Percentiles rank a stretch among this genome's conserved stretches.
These are phyloP conservation scores for Blastocystis sp. DNA, from an alignment of 352 stramenopile species.

Conservation along the genomic window DNA sequence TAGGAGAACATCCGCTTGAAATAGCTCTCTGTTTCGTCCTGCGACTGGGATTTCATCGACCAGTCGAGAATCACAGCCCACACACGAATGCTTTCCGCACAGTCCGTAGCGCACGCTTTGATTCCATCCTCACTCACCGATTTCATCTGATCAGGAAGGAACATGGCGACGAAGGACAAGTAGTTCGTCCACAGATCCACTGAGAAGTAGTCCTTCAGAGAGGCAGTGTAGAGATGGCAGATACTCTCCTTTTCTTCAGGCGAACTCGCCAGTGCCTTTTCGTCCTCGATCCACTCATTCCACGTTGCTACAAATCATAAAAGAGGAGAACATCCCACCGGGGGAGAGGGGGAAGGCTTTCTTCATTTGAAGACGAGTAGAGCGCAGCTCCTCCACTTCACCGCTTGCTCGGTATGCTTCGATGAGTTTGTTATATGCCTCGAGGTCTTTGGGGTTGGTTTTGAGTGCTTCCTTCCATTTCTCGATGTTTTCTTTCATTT, in stretches of 20 bases:
- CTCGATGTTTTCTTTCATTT: slow-evolving; percentile 25
- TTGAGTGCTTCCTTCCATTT: slow-evolving; percentile 9
- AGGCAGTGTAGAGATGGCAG: slow-evolving; percentile 39
- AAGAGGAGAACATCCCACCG: not conserved
- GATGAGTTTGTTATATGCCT: slow-evolving; percentile 30
- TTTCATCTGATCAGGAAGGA: slow-evolving; percentile 36
- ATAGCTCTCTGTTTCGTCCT: slow-evolving; percentile 9
- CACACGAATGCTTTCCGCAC: slow-evolving; percentile 10
- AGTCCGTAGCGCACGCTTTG: slow-evolving; percentile 4
- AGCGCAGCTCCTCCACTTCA: slow-evolving; percentile 45
- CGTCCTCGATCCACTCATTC: slow-evolving; percentile 55
- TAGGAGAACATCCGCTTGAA: slow-evolving; percentile 33
- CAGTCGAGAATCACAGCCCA: slow-evolving; percentile 50
- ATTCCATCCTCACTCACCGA: slow-evolving; percentile 35
- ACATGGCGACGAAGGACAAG: slow-evolving; percentile 1
- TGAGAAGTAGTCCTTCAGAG: slow-evolving; percentile 58
- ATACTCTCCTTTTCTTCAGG: slow-evolving; percentile 64
- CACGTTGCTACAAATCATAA: slow-evolving; percentile 34
- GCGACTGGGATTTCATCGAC: slow-evolving; percentile 5
- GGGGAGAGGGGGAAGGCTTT: slow-evolving; percentile 31
- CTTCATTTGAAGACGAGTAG: slow-evolving; percentile 49
- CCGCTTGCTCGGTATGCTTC: slow-evolving; percentile 13
- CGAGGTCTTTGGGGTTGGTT: slow-evolving; percentile 21
- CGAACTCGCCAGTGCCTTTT: slow-evolving; percentile 21
- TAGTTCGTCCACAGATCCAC: slow-evolving; percentile 57